These are phyloP conservation scores for Hyaloscypha finlandica DNA, from an alignment of 495 filamentous ascomycete species.

Conservation along the genomic window DNA sequence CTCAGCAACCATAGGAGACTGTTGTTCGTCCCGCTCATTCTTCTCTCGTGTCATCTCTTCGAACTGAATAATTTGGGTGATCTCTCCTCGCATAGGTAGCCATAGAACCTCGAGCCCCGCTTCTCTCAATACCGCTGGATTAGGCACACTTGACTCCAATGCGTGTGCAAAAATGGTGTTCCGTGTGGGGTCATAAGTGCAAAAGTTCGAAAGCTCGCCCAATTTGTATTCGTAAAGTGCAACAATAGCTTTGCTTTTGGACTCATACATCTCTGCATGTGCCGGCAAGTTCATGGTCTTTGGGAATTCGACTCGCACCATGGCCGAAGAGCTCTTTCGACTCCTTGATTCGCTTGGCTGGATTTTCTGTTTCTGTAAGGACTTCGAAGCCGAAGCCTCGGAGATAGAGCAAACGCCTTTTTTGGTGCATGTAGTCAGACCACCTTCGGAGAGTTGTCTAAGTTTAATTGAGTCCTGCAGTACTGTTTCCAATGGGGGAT, in stretches of 20 bases:
- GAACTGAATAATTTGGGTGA: neutral
- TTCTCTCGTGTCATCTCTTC: neutral
- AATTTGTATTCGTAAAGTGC: constrained; percentile 12
- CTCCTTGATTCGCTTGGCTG: neutral
- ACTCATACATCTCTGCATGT: neutral
- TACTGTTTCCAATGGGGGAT: neutral
- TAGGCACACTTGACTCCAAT: constrained; percentile 7
- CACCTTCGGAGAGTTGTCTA: neutral
- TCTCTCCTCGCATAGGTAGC: constrained; percentile 11
- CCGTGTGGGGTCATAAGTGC: constrained; percentile 10
- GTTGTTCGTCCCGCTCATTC: neutral
- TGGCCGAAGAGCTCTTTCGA: neutral
- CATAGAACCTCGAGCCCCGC: constrained; percentile 19
- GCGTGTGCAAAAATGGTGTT: constrained; percentile 7
- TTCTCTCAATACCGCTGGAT: constrained; percentile 2
- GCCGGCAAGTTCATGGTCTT: neutral
- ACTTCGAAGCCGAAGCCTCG: neutral
- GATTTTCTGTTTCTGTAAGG: neutral
- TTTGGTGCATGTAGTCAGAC: neutral
- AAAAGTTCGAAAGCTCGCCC: constrained; percentile 18
- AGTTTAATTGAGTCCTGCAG: neutral
- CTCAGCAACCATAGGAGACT: neutral
- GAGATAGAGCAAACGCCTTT: neutral
- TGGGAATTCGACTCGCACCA: constrained; percentile 14
- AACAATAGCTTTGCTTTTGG: constrained; percentile 14